Conservation (phyloP, 2,329 filamentous ascomycete genomes). For the Neopestalotiopsis sp. region DNA sequence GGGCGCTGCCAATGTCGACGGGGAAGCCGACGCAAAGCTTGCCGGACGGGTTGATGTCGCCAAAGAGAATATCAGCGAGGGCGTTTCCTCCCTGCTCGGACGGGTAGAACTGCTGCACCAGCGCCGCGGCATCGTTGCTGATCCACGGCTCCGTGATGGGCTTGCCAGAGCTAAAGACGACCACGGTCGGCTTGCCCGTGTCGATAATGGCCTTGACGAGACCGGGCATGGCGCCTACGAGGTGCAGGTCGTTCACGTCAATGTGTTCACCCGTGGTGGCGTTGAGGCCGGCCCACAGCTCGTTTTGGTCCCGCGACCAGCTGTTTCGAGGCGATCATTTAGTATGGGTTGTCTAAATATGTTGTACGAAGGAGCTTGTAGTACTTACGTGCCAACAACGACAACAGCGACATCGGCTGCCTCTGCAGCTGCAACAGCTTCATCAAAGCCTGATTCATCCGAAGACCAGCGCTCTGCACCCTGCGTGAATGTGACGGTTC, state of each 20-base stretch:
- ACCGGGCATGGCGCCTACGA: conserved; percentile 72
- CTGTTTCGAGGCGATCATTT: neutral
- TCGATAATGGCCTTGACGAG: conserved; percentile 71
- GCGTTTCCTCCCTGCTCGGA: conserved; percentile 71
- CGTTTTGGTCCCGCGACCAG: conserved; percentile 74
- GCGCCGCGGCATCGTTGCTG: conserved; percentile 64
- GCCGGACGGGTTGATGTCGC: conserved; percentile 68
- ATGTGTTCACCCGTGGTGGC: conserved; percentile 79
- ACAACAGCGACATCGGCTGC: conserved; percentile 75
- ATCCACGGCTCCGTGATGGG: conserved; percentile 78
- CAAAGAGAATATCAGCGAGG: conserved; percentile 69
- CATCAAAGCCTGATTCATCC: conserved; percentile 69
- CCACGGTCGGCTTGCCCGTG: conserved; percentile 70
- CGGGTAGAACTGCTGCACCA: conserved; percentile 78
- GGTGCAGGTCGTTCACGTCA: conserved; percentile 65
- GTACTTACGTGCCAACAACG: conserved; percentile 65
- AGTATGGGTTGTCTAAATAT: neutral
- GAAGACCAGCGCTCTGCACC: conserved; percentile 77
- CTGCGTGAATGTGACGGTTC: conserved; percentile 68
- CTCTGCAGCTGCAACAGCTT: conserved; percentile 68
- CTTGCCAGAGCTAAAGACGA: conserved; percentile 73
- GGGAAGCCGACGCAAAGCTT: conserved; percentile 72
- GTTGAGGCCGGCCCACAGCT: conserved; percentile 74
- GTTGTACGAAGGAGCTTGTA: neutral
- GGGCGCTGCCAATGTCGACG: conserved; percentile 67